Base-by-base conservation (phyloP, 2,329 filamentous ascomycete species). In the Clarireedia hainanense region DNA sequence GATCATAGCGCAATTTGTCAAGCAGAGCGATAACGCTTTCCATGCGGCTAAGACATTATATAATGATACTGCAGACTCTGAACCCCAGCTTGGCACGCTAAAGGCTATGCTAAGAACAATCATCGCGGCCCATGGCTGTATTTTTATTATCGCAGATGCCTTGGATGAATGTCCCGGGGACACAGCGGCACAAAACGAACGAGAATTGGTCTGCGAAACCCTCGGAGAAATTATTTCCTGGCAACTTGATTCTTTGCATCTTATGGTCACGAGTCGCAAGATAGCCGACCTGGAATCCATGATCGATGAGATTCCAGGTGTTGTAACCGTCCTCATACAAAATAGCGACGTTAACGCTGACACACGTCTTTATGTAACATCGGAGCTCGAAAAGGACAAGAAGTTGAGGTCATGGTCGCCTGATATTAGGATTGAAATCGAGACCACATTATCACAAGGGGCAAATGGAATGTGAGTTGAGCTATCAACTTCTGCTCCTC, bases 381-480 rank as follows among this genome's bases (percentile, higher is more conserved):
- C 24, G 3, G 36, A 34, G 24, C 10, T 51, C 5, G 23, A 26
- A 6, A 42, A 51, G 5, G 49, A 51, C 15, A 42, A 2, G 26
- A 51, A 43, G 17, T 6, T 51, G 10, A n/a, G 6, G 14, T 40
- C 17, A 24, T 43, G 37, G 49, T 20, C 49, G 10, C 15, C 23
- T 26, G 37, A 40, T 6, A 43, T 51, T 17, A 34, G 27, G 23
- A 20, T 10, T 2, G 49, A 43, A 7, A 51, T 43, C 20, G 37
- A 20, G 17, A 42, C 14, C 6, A n/a, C 49, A 27, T 51, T 43
- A 14, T 6, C 5, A 30, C 15, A 15, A 4, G 5, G 49, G 17
- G 37, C 49, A 17, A 51, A 51, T 15, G 24, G 49, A 51, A 51
- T 51, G 37, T 43, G 10, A 51, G 49, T 42, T 6, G 27, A 30